Percentiles rank a stretch among this genome's conserved stretches.
These are phyloP conservation scores for Colletotrichum plurivorum DNA, from an alignment of 2,329 filamentous ascomycete genomes.

Conservation along the genomic window DNA sequence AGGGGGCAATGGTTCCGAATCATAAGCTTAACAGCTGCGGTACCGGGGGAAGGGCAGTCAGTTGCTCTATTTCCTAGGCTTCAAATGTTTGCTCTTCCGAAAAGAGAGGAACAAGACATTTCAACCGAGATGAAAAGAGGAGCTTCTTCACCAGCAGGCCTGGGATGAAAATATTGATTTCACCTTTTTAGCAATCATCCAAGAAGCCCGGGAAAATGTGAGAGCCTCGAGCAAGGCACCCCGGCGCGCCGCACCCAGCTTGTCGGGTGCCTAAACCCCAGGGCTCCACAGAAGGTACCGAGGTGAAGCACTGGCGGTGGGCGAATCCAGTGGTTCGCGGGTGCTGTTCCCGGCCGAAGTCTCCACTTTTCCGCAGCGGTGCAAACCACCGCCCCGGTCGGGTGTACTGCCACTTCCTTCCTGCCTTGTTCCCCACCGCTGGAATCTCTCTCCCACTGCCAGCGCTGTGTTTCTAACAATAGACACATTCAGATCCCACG, in stretches of 20 bases:
- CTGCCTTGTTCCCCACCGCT: not conserved
- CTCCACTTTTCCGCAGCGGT: conserved; percentile 5
- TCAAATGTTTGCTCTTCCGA: too few relatives aligned
- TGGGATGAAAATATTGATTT: too few relatives aligned
- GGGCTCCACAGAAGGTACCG: not conserved
- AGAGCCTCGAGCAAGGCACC: not conserved
- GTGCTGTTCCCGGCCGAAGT: not conserved
- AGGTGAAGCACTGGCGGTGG: too few relatives aligned
- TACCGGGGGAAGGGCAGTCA: too few relatives aligned
- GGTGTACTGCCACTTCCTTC: conserved; percentile 29
- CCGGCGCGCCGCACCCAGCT: not conserved
- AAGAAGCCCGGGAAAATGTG: too few relatives aligned
- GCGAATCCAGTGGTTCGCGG: not conserved
- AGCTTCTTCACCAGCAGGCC: too few relatives aligned
- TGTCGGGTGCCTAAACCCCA: conserved; percentile 18
- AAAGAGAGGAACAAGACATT: too few relatives aligned
- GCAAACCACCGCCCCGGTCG: not conserved
- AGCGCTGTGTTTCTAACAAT: conserved; percentile 34
- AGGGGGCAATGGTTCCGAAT: too few relatives aligned
- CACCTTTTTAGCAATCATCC: too few relatives aligned
- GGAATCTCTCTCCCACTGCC: not conserved
- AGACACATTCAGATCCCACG: not conserved
- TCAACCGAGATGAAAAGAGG: too few relatives aligned
- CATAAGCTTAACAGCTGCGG: too few relatives aligned
- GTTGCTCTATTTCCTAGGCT: too few relatives aligned